phyloP scores from a whole-genome alignment of 805 yeast genomes.

The Myxozyma vanderwaltii region DNA sequence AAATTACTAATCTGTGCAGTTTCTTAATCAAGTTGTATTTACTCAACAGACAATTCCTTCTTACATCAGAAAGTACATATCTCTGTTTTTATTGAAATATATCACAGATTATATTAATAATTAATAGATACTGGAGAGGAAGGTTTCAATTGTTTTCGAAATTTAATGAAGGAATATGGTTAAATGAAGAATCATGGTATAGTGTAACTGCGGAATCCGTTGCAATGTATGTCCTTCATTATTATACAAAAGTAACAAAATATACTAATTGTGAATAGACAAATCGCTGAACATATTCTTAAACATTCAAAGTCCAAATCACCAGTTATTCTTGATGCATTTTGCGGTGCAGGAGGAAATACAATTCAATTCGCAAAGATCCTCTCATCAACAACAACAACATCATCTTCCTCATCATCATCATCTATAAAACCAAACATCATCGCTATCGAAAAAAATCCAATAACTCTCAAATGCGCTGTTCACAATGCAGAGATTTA shows the following conservation, averaged over 20 bases:
- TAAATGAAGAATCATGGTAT: constrained; percentile 78
- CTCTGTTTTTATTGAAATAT: too few relatives aligned
- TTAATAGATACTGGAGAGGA: constrained; percentile 51
- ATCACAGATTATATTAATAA: too few relatives aligned
- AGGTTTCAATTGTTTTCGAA: constrained; percentile 59
- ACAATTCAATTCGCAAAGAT: constrained; percentile 73
- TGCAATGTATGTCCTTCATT: constrained; percentile 54
- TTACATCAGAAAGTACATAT: too few relatives aligned
- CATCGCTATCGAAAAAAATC: constrained; percentile 64
- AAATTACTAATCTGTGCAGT: too few relatives aligned
- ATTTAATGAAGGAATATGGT: constrained; percentile 63
- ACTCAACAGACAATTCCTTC: too few relatives aligned
- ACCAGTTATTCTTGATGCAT: constrained; percentile 64
- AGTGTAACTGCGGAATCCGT: constrained; percentile 78
- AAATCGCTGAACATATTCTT: constrained; percentile 36
- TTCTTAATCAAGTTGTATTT: too few relatives aligned
- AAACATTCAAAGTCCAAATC: not conserved
- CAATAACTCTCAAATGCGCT: constrained; percentile 65
- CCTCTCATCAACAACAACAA: too few relatives aligned
- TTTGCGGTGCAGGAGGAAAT: constrained; percentile 84
- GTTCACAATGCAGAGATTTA: constrained; percentile 63
- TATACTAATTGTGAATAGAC: constrained; percentile 30
- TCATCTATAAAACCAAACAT: too few relatives aligned
- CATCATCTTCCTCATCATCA: too few relatives aligned
- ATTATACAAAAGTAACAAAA: not conserved